Conservation (phyloP, 148 eudicot genomes). For the Amaranthus hypochondriacus region DNA sequence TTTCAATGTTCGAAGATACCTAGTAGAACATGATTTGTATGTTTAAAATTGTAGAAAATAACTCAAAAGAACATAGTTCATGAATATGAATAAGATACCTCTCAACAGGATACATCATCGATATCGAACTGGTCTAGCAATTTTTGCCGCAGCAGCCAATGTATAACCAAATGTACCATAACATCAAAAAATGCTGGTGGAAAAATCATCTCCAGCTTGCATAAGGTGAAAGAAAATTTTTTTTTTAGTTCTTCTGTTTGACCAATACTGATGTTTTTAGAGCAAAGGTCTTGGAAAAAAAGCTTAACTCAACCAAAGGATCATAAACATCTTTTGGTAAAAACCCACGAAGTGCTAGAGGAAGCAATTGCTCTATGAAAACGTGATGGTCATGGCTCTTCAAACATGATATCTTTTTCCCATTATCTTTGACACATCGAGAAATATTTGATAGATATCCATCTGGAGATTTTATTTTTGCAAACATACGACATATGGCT, state of each 20-base stretch:
- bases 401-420: background rate
- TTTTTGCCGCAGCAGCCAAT: background rate
- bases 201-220: slow-evolving; percentile 8
- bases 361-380: slow-evolving; percentile 14
- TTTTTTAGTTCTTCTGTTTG: background rate
- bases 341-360: background rate
- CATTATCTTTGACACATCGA: too few relatives aligned
- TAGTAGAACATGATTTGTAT: background rate
- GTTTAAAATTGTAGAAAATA: too few relatives aligned
- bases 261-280: too few relatives aligned
- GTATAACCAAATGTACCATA: background rate
- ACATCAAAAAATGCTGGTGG: slow-evolving; percentile 6
- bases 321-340: too few relatives aligned
- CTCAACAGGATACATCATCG: background rate
- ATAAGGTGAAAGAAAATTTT: background rate
- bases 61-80: background rate
- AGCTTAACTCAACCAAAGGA: too few relatives aligned
- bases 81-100: background rate
- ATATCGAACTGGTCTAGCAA: too few relatives aligned
- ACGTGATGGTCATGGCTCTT: slow-evolving; percentile 8
- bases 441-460: background rate
- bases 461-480: background rate
- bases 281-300: too few relatives aligned
- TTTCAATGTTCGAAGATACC: background rate
- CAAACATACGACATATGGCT: background rate